phyloP scores from a whole-genome alignment of 352 stramenopile species.

The Poterioochromonas sp. region DNA sequence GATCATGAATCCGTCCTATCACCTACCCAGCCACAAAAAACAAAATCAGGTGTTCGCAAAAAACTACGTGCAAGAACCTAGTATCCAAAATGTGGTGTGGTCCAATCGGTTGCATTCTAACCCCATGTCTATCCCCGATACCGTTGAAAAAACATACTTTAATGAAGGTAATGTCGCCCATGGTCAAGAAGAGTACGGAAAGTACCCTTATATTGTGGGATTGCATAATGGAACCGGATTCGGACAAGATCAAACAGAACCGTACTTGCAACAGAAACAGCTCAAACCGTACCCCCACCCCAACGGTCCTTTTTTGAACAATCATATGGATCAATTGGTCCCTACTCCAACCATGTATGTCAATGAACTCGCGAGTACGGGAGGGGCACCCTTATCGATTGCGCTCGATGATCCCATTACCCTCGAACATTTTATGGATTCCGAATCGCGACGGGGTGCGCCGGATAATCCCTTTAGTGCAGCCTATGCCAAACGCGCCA shows the following conservation, averaged over 20 bases:
- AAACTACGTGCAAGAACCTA: conserved; percentile 30
- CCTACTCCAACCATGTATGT: conserved; percentile 30
- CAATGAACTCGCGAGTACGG: conserved; percentile 29
- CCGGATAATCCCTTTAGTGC: conserved; percentile 29
- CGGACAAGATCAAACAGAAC: conserved; percentile 30
- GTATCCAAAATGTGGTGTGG: conserved; percentile 30
- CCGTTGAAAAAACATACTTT: conserved; percentile 31
- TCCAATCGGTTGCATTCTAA: conserved; percentile 30
- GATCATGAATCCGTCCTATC: conserved; percentile 30
- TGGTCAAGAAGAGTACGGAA: conserved; percentile 30
- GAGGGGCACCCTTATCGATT: conserved; percentile 29
- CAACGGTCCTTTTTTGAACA: conserved; percentile 30
- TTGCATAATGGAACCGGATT: conserved; percentile 30
- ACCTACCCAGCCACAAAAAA: conserved; percentile 30
- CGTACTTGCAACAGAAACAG: conserved; percentile 30
- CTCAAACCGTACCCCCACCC: conserved; percentile 27
- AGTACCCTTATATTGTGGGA: conserved; percentile 30
- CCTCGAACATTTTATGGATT: conserved; percentile 31
- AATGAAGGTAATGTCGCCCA: conserved; percentile 30
- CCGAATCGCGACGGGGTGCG: conserved; percentile 26
- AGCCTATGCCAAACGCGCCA: conserved; percentile 28
- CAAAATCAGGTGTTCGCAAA: conserved; percentile 30
- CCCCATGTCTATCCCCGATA: conserved; percentile 29
- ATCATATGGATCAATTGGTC: conserved; percentile 31
- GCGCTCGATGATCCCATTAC: conserved; percentile 29